Evolutionary conservation across 495 filamentous ascomycete species (phyloP), one percentile per base, ranked within the genome.

Genomic region (Geopyxis carbonaria): DNA sequence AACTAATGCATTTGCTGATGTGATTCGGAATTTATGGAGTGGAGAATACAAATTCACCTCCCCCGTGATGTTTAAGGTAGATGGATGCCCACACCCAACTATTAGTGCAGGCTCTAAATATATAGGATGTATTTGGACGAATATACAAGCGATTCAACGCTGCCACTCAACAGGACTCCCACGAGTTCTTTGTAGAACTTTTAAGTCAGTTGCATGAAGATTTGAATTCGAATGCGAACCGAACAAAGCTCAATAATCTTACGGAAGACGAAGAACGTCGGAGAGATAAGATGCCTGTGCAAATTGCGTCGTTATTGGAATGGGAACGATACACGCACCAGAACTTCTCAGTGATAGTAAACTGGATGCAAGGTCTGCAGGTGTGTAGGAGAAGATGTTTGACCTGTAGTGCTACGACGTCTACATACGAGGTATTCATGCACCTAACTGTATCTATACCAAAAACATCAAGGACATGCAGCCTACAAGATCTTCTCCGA

Each of bases 121-220:
- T 28, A 49, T 15, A 62, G 53, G 43, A 53, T 35, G 43, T 54
- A 31, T 38, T 50, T 37, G 31, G 57, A 41, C 38, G 52, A 35
- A 37, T 61, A 45, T 48, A 53, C 14, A 44, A 51, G 18, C 51
- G 47, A 23, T 59, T 54, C 38, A 45, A 48, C 27, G 68, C 72
- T 31, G 66, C 72, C 40, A 60, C 67, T 32, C 78, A 85, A 46
- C 80, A 87, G 57, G 80, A 87, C 54, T 72, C 79, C 8, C 76
- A 77, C 49, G 80, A 85, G 46, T 85, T 81, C 41, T 72, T 81
- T 45, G 72, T 72, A 46, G 82, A 78, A 51, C 51, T 82, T 3
- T 60, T 84, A 10, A 75, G 79, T 47, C 67, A 65, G 31, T 57
- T 87, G 5, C 76, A 80, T 37, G 79, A 87, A 55, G 80, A 87